A percentile compares a stretch with the other conserved stretches of the same genome.
Evolutionary conservation across 768 basidiomycete genomes (phyloP).

Genomic region (Russula sp.): DNA sequence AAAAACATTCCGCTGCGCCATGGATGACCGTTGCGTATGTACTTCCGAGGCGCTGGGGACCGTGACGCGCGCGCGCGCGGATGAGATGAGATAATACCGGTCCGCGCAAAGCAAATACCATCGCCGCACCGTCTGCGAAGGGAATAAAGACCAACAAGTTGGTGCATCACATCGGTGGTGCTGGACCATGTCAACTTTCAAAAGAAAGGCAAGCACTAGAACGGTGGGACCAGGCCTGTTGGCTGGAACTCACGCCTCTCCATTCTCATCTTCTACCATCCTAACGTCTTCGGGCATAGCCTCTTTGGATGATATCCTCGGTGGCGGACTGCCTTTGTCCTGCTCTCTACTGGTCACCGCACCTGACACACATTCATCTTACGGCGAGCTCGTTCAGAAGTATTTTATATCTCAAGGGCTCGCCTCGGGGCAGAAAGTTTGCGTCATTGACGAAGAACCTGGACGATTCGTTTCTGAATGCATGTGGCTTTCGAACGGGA

Average conservation of each 20-base stretch:
- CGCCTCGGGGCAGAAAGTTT: conserved; percentile 58
- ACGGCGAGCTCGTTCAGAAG: conserved; percentile 77
- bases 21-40: neutral
- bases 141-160: too few species aligned
- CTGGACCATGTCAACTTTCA: conserved; percentile 70
- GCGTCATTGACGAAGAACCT: conserved; percentile 57
- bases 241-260: conserved; percentile 52
- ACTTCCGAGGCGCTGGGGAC: too few species aligned
- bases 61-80: too few species aligned
- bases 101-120: too few species aligned
- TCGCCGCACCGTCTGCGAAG: too few species aligned
- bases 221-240: conserved; percentile 33
- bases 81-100: too few species aligned
- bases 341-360: conserved; percentile 67
- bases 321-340: conserved; percentile 83
- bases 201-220: conserved; percentile 50
- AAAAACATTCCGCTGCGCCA: conserved; percentile 5
- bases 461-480: conserved; percentile 57
- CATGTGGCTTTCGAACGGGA: conserved; percentile 65
- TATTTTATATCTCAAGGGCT: conserved; percentile 91
- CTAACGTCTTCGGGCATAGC: conserved; percentile 84
- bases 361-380: conserved; percentile 84
- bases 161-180: neutral
- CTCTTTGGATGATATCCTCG: conserved; percentile 91
- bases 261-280: conserved; percentile 48